Evolutionary conservation across 352 stramenopile species (phyloP), one percentile per base, ranked within the genome.

Genomic region (Globisporangium megalacanthum): DNA sequence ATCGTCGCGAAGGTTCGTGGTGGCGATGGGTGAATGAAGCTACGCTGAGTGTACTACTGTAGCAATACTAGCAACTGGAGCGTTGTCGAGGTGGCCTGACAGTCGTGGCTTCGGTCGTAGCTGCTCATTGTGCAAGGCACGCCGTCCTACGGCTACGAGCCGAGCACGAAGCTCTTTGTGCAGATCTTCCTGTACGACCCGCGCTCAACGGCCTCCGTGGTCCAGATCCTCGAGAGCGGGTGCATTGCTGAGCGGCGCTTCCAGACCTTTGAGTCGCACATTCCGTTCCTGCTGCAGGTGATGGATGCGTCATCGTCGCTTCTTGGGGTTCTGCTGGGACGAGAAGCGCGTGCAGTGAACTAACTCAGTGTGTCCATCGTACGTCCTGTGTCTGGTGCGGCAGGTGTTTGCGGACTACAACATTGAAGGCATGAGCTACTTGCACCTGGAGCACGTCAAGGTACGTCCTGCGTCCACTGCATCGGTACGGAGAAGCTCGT

Each of bases 341-440:
- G 35, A 39, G 35, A 13, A 39, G 6, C 10, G 6, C 35, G 35
- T 39, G 35, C 35, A 13, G 35, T 39, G 35, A 13, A 39, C 35
- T 39, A 13, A 39, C 35, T 39, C 35, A 1, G 41, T 53, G 37
- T 22, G 35, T 96, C 25, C 25, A 29, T 29, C 25, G 25, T 29
- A 29, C 25, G 25, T 29, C 95, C 56, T 54, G 93, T 6, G 61
- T 95, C 19, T 87, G 92, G 22, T 36, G n/a, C 17, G 9, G 10
- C 37, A 94, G 79, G 72, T 93, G 6, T 96, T 96, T 72, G 85
- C 88, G 1, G 89, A 97, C 63, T 95, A 96, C 70, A 91, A 93
- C 41, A 94, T 97, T 35, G 88, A 95, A 76, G 89, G 89, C n/a
- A 96, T 96, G 86, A 96, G 91, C 62, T 72, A 74, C 10, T 61